Conservation (phyloP, 192 early-diverging fungal species). For the Coemansia sp. region DNA sequence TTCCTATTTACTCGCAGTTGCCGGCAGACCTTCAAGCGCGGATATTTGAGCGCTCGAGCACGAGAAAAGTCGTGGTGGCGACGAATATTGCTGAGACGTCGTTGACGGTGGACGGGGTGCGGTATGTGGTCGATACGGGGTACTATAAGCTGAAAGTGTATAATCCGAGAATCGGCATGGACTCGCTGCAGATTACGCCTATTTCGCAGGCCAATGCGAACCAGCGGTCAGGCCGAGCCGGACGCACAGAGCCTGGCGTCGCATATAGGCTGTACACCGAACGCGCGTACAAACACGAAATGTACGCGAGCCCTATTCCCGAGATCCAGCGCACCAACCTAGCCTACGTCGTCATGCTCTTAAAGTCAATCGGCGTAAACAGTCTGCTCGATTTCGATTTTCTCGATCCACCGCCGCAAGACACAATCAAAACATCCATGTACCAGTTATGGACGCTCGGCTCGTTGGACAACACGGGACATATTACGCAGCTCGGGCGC, state of each 20-base stretch:
- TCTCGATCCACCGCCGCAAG: conserved; percentile 94
- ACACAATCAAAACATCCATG: conserved; percentile 86
- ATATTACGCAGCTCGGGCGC: conserved; percentile 87
- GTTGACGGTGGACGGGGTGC: conserved; percentile 96
- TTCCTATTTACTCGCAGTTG: conserved; percentile 92
- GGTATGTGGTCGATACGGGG: conserved; percentile 94
- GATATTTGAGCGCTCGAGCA: conserved; percentile 91
- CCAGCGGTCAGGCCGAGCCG: conserved; percentile 96
- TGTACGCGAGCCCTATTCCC: conserved; percentile 91
- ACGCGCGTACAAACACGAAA: conserved; percentile 89
- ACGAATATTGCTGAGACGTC: conserved; percentile 99
- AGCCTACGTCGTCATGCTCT: conserved; percentile 83
- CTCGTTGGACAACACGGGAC: conserved; percentile 87
- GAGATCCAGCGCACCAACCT: conserved; percentile 98
- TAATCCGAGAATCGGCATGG: conserved; percentile 97
- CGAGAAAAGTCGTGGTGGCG: conserved; percentile 90
- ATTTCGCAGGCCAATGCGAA: conserved; percentile 92
- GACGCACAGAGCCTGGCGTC: conserved; percentile 92
- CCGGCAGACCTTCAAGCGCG: conserved; percentile 93
- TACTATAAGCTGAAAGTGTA: conserved; percentile 96
- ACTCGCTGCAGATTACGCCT: conserved; percentile 89
- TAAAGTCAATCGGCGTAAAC: conserved; percentile 95
- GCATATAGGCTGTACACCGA: conserved; percentile 94
- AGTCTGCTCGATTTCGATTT: conserved; percentile 94
- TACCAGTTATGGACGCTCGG: conserved; percentile 94